Percentiles rank a stretch among this genome's conserved stretches.
These are phyloP conservation scores for Penicillium sp. DNA, from an alignment of 2,329 filamentous ascomycete genomes.

Conservation along the genomic window DNA sequence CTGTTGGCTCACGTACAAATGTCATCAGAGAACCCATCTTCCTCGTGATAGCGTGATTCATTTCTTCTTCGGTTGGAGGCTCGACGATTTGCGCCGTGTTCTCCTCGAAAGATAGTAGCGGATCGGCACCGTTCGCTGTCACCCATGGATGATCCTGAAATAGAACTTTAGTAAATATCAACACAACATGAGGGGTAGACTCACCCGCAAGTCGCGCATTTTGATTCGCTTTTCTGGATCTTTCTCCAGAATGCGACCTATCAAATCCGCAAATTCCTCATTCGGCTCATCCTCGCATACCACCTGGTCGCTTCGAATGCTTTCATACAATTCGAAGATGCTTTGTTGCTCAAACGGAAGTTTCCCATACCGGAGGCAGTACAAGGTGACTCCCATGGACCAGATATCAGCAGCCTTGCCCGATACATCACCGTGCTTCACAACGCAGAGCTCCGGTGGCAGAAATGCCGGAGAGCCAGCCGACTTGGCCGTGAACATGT, in stretches of 20 bases:
- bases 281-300: slow-evolving; percentile 61
- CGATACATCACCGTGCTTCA: slow-evolving; percentile 79
- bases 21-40: slow-evolving; percentile 83
- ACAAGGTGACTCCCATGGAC: slow-evolving; percentile 96
- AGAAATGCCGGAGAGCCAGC: slow-evolving; percentile 93
- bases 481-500: slow-evolving; percentile 89
- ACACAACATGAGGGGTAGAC: slow-evolving; percentile 29
- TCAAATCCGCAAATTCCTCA: slow-evolving; percentile 67
- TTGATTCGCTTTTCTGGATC: slow-evolving; percentile 76
- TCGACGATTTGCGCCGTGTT: slow-evolving; percentile 79
- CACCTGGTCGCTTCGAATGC: slow-evolving; percentile 69
- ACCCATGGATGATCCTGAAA: slow-evolving; percentile 86
- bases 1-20: slow-evolving; percentile 53
- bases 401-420: slow-evolving; percentile 91
- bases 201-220: slow-evolving; percentile 75
- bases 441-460: slow-evolving; percentile 84
- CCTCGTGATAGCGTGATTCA: slow-evolving; percentile 83
- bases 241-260: slow-evolving; percentile 72
- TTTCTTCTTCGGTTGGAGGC: slow-evolving; percentile 80
- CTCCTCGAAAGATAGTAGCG: slow-evolving; percentile 72
- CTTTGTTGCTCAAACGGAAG: slow-evolving; percentile 79
- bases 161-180: not conserved
- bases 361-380: slow-evolving; percentile 81
- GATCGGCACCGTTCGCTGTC: slow-evolving; percentile 71
- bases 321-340: slow-evolving; percentile 82